A percentile compares a stretch with the other conserved stretches of the same genome.
These are phyloP conservation scores for Botryosphaeria dothidea DNA, from an alignment of 2,329 filamentous ascomycete genomes.

Conservation along the genomic window DNA sequence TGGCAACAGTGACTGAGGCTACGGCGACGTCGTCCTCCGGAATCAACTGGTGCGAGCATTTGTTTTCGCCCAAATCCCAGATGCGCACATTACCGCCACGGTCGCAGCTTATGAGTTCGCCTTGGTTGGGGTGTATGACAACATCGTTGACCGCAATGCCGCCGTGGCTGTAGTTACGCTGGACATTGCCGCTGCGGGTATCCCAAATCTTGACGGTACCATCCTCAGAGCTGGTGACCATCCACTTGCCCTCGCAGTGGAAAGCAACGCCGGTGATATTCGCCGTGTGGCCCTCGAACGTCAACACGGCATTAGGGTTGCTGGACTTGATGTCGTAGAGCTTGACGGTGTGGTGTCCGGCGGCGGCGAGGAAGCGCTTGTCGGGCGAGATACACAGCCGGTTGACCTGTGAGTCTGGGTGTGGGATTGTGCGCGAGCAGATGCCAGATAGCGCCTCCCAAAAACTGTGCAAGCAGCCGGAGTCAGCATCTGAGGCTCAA, in stretches of 20 bases:
- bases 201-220: constrained; percentile 98
- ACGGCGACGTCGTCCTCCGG: constrained; percentile 95
- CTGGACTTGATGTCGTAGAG: constrained; percentile 98
- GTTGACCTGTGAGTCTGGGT: constrained; percentile 97
- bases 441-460: constrained; percentile 98
- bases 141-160: constrained; percentile 91
- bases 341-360: constrained; percentile 83
- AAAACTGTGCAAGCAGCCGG: constrained; percentile 61
- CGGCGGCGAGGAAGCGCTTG: constrained; percentile 89
- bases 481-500: not conserved
- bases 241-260: constrained; percentile 99
- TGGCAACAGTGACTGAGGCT: constrained; percentile 92
- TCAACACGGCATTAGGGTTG: constrained; percentile 91
- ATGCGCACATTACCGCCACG: constrained; percentile 88
- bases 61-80: constrained; percentile 97
- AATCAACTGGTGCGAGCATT: constrained; percentile 92
- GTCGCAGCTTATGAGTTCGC: constrained; percentile 96
- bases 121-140: constrained; percentile 99
- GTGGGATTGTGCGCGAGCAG: constrained; percentile 95
- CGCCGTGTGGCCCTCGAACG: constrained; percentile 92
- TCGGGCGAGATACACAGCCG: constrained; percentile 97
- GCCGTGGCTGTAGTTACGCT: constrained; percentile 90
- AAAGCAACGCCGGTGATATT: constrained; percentile 97
- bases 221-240: constrained; percentile 97
- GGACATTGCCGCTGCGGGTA: constrained; percentile 78